Evolutionary conservation across 2,329 filamentous ascomycete genomes (phyloP), one percentile per base, ranked within the genome.

Genomic region (Dothistroma pini): DNA sequence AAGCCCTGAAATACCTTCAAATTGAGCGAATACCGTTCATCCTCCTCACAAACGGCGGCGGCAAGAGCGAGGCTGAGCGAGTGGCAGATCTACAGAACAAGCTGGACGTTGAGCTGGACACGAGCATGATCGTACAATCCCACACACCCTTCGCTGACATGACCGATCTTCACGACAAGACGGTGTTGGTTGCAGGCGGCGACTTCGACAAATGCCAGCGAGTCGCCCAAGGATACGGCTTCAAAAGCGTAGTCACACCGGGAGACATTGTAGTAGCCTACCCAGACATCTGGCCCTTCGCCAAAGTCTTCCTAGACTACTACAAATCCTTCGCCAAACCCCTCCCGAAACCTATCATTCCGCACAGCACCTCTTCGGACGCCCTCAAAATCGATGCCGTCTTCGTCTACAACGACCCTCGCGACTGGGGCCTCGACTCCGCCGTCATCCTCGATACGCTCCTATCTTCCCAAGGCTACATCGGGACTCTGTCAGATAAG

Each of bases 31-130:
- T 97, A 51, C 93, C 93, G 12, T 97, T 96, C 78, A 93, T 99
- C 70, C 85, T 99, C 35, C 82, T 99, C 64, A 99, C 95, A 61
- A 99, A 99, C 76, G 95, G 95, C 68, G 95, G 95, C 48, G 95
- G 95, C 60, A 91, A 89, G 72, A 85, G 87, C 64, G 93, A 97
- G 76, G 80, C 79, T 2, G 87, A 89, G 61, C 85, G 91, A 19
- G 88, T 91, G 32, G 79, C 79, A 8, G 88, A 93, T 63, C 81
- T 96, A 57, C 87, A 84, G 67, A 74, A 82, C 49, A 86, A 86
- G 67, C 82, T 96, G 7, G 80, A 83, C 29, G 79, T 92, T 1
- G 76, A 81, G 16, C 79, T 95, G 49, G 83, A 87, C 44, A 83
- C 83, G 14, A 84, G 83, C 63, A 88, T 89, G 75, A 91, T 96